Percentiles rank a stretch among this genome's conserved stretches.
Conservation (phyloP, 129 eudicot genomes). For the carrot (Daucus carota) region DH1_v3.0 NC_030386.2:32906001-32906500, state of each 20-base stretch:
- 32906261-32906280: too few relatives aligned
- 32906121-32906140: not conserved
- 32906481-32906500: slow-evolving; percentile 74
- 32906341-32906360: not conserved
- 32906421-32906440: slow-evolving; percentile 95
- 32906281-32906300: not conserved
- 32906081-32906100: not conserved
- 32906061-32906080: not conserved
- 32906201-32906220: too few relatives aligned
- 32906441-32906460: slow-evolving; percentile 87
- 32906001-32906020: not conserved
- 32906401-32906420: slow-evolving; percentile 65
- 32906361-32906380: not conserved
- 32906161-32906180: too few relatives aligned
- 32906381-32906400: not conserved
- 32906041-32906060: not conserved
- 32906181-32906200: too few relatives aligned
- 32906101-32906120: not conserved
- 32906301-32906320: not conserved
- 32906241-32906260: too few relatives aligned
- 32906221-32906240: too few relatives aligned
- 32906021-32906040: not conserved
- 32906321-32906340: not conserved
- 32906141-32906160: too few relatives aligned
- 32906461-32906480: slow-evolving; percentile 98